A percentile compares a stretch with the other conserved stretches of the same genome.
Evolutionary conservation across 2,329 filamentous ascomycete genomes (phyloP).

Genomic region (Remersonia thermophila): DNA sequence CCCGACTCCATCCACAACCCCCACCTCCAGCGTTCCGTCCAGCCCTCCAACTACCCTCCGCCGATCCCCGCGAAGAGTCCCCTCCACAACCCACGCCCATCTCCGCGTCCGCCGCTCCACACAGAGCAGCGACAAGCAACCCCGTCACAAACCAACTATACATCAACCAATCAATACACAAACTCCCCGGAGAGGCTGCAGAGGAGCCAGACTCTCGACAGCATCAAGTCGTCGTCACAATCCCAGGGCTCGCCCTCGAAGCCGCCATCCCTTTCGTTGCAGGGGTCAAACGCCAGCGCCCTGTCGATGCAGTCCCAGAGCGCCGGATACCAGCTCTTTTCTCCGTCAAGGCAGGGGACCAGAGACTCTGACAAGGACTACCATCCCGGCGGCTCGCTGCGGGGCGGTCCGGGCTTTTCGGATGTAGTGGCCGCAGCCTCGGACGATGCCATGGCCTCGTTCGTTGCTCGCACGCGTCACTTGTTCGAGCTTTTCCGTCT

Average conservation of each 20-base stretch:
- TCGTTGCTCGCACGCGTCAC: slow-evolving; percentile 58
- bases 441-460: slow-evolving; percentile 57
- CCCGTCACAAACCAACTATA: slow-evolving; percentile 7
- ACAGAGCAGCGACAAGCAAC: slow-evolving; percentile 10
- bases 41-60: slow-evolving; percentile 2
- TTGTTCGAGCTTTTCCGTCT: slow-evolving; percentile 65
- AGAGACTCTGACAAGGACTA: slow-evolving; percentile 17
- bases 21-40: slow-evolving; percentile 2
- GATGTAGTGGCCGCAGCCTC: slow-evolving; percentile 34
- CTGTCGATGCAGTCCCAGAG: too few relatives aligned
- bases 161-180: slow-evolving; percentile 7
- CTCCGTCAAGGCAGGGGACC: slow-evolving; percentile 15
- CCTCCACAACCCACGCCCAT: slow-evolving; percentile 2
- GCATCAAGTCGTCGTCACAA: slow-evolving; percentile 9
- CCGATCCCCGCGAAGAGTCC: slow-evolving; percentile 6
- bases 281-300: too few relatives aligned
- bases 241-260: too few relatives aligned
- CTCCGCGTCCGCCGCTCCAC: slow-evolving; percentile 5
- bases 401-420: slow-evolving; percentile 27
- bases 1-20: slow-evolving; percentile 11
- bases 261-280: too few relatives aligned
- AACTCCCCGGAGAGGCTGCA: slow-evolving; percentile 15
- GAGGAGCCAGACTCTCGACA: slow-evolving; percentile 20
- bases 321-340: slow-evolving; percentile 15
- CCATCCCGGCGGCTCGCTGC: slow-evolving; percentile 11